These are phyloP conservation scores for Alloascoidea africana DNA, from an alignment of 805 yeast genomes.

Conservation along the genomic window DNA sequence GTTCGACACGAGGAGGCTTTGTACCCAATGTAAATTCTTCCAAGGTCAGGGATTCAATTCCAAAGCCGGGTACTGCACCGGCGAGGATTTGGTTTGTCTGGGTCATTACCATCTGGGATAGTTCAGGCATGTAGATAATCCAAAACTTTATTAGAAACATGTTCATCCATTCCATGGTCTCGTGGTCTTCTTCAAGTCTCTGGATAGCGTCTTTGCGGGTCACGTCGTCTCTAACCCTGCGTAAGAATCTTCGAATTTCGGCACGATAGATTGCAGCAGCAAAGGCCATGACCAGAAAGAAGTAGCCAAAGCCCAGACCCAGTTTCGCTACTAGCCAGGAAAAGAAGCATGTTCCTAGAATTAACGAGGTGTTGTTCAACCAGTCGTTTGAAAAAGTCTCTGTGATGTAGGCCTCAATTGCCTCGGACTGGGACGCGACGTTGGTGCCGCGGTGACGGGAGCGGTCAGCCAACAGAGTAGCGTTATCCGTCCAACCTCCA, in stretches of 20 bases:
- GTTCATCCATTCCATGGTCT: slow-evolving; percentile 74
- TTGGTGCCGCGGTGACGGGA: neutral
- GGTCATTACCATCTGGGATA: slow-evolving; percentile 58
- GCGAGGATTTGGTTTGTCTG: slow-evolving; percentile 54
- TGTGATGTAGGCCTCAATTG: slow-evolving; percentile 40
- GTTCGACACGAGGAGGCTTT: slow-evolving; percentile 62
- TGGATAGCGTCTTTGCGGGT: slow-evolving; percentile 47
- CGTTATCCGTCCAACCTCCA: slow-evolving; percentile 2
- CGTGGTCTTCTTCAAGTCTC: slow-evolving; percentile 44
- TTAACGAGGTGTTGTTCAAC: slow-evolving; percentile 50
- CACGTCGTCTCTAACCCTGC: slow-evolving; percentile 66
- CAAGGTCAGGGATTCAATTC: slow-evolving; percentile 57
- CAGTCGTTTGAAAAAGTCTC: slow-evolving; percentile 62
- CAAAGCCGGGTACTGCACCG: slow-evolving; percentile 70
- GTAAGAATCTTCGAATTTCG: slow-evolving; percentile 62
- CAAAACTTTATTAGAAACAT: slow-evolving; percentile 67
- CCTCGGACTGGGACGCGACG: slow-evolving; percentile 14
- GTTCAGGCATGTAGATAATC: slow-evolving; percentile 81
- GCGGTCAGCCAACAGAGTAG: neutral
- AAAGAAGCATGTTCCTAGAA: slow-evolving; percentile 58
- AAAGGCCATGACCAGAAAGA: slow-evolving; percentile 41
- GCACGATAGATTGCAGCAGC: slow-evolving; percentile 54
- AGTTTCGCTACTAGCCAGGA: slow-evolving; percentile 51
- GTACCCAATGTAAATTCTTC: slow-evolving; percentile 73
- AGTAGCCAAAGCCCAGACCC: slow-evolving; percentile 51